Base-by-base conservation (phyloP, 2,329 filamentous ascomycete genomes). In the Alternaria ventricosa region DNA sequence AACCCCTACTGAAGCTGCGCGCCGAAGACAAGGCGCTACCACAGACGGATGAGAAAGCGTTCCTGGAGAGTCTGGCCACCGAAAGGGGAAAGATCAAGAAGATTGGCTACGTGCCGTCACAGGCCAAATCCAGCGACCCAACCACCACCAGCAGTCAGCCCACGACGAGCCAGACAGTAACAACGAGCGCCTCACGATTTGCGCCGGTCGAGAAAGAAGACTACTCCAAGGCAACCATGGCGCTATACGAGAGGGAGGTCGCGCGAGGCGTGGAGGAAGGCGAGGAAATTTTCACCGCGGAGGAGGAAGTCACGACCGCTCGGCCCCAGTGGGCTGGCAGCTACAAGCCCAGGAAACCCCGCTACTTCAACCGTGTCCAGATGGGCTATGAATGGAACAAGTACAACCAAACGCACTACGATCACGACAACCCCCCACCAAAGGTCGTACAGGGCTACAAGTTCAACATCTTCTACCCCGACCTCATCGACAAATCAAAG, bases 301-400 rank as follows among this genome's bases (percentile, higher is more conserved):
- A 99, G 82, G 96, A 97, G 81, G 87, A 90, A 44, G 89, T 97
- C 25, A 87, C 87, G 10, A 82, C 83, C 6, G 83, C 87, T 4
- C 89, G 89, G 69, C 90, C 93, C 5, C 87, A 90, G 68, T 97
- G 94, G 94, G 90, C 91, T 6, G 89, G 89, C 76, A 94, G 95
- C 80, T 92, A 97, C 80, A 88, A 91, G 43, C 94, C 95, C 8
- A 88, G 96, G 67, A 99, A 98, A 81, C 96, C 96, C 12, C 89
- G 92, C 64, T 98, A 97, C 82, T 99, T 99, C 86, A 98, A 98
- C 78, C 91, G 96, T 44, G 94, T 98, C 50, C 94, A 97, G 80
- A 97, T 97, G 92, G 96, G 96, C 57, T 99, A 98, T 80, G 96
- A 99, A 80, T 99, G 96, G 96, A 99, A 99, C 85, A 99, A 99